Conservation (phyloP, 2,329 filamentous ascomycete genomes). For the Rutstroemia sp. region DNA sequence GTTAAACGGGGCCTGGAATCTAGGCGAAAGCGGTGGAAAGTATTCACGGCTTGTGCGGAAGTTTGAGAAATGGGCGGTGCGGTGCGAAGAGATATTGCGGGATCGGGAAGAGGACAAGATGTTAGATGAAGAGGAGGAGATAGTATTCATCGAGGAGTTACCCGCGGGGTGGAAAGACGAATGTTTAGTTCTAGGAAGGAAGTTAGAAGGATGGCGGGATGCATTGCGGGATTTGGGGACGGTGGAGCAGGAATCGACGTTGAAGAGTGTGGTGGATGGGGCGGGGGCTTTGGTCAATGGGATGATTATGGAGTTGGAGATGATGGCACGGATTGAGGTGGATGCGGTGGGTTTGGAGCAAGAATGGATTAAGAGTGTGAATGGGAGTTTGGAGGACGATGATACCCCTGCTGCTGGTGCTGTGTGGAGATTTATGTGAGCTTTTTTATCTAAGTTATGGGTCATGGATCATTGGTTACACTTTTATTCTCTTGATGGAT, state of each 20-base stretch:
- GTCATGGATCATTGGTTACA: no score
- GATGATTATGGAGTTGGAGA: slow-evolving; percentile 55
- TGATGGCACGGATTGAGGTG: slow-evolving; percentile 55
- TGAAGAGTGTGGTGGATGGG: slow-evolving; percentile 41
- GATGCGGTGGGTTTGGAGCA: slow-evolving; percentile 49
- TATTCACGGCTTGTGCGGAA: slow-evolving; percentile 46
- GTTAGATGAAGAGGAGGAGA: slow-evolving; percentile 27
- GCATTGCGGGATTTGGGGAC: slow-evolving; percentile 41
- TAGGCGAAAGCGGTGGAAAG: slow-evolving; percentile 48
- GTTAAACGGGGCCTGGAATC: slow-evolving; percentile 48
- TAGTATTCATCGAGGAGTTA: slow-evolving; percentile 47
- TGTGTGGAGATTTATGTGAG: slow-evolving; percentile 22
- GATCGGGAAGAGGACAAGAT: slow-evolving; percentile 30
- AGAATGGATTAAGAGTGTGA: slow-evolving; percentile 50
- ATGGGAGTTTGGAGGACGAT: slow-evolving; percentile 20
- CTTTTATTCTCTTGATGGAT: no score
- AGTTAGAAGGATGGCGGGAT: slow-evolving; percentile 46
- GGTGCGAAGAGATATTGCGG: slow-evolving; percentile 39
- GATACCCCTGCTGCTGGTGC: slow-evolving; percentile 23
- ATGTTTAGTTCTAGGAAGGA: slow-evolving; percentile 42
- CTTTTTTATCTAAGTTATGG: background rate
- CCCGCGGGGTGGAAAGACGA: slow-evolving; percentile 53
- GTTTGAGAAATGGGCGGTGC: slow-evolving; percentile 53
- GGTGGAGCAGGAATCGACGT: slow-evolving; percentile 30
- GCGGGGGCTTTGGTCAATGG: slow-evolving; percentile 43